Evolutionary conservation across 2,329 filamentous ascomycete species (phyloP).

Genomic region (Hymenoscyphus occultus): DNA sequence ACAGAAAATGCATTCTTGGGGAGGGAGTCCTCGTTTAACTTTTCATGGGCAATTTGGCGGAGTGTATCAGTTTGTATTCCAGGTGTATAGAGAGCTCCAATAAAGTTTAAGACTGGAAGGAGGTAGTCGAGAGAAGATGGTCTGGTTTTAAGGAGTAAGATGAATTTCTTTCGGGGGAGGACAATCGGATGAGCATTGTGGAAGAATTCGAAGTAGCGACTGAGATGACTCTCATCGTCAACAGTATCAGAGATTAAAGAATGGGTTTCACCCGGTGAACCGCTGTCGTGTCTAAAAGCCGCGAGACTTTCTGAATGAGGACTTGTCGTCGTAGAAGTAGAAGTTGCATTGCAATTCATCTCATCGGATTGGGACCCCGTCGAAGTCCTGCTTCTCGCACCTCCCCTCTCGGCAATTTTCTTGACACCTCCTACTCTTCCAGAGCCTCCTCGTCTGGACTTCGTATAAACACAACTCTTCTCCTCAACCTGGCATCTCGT

Average conservation of each 20-base stretch:
- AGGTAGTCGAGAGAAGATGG: conserved; percentile 31
- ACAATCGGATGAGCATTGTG: conserved; percentile 37
- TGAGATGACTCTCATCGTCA: conserved; percentile 8
- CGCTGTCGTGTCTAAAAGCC: neutral
- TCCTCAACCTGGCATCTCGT: conserved; percentile 43
- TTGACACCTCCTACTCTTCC: neutral
- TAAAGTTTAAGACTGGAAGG: conserved; percentile 36
- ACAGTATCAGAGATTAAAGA: neutral
- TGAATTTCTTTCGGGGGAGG: conserved; percentile 34
- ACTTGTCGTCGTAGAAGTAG: neutral
- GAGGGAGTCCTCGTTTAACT: conserved; percentile 10
- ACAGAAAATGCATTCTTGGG: conserved; percentile 31
- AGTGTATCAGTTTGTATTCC: conserved; percentile 4
- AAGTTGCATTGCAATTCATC: neutral
- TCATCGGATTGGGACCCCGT: neutral
- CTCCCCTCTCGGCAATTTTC: too few species aligned
- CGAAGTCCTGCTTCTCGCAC: neutral
- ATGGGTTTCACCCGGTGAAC: neutral
- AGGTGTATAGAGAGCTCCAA: conserved; percentile 32
- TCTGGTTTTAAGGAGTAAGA: conserved; percentile 29
- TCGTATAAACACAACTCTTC: conserved; percentile 49
- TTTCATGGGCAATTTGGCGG: conserved; percentile 8
- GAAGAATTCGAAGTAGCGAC: conserved; percentile 26
- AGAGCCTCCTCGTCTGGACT: conserved; percentile 47
- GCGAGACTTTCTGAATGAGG: neutral